Percentiles rank a stretch among this genome's conserved stretches.
Conservation (phyloP, 768 basidiomycete genomes). For the Dioszegia aurantiaca region DNA sequence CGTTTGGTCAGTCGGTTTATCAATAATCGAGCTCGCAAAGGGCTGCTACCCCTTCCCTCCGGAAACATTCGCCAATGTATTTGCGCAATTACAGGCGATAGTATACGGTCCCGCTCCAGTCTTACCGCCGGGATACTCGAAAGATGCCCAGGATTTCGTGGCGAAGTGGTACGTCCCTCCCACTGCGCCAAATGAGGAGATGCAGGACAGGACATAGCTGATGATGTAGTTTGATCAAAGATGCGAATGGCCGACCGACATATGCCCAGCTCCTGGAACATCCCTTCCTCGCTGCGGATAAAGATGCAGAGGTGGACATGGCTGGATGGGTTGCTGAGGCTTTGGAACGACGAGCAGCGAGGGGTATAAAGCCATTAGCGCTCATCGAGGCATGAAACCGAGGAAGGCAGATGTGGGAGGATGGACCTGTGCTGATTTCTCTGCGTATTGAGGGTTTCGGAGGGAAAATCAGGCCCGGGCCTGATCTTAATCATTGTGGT, state of each 20-base stretch:
- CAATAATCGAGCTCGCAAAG: slow-evolving; percentile 86
- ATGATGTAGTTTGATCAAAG: slow-evolving; percentile 62
- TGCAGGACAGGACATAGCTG: too few relatives aligned
- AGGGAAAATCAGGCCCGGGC: too few relatives aligned
- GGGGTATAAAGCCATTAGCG: slow-evolving; percentile 31
- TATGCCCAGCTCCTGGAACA: slow-evolving; percentile 80
- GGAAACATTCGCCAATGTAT: slow-evolving; percentile 94
- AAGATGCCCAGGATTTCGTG: slow-evolving; percentile 77
- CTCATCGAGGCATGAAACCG: slow-evolving; percentile 23
- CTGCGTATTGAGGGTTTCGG: too few relatives aligned
- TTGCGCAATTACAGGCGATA: slow-evolving; percentile 94
- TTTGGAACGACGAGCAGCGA: slow-evolving; percentile 44
- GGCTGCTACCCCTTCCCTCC: slow-evolving; percentile 92
- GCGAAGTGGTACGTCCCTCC: slow-evolving; percentile 59
- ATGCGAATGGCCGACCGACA: slow-evolving; percentile 71
- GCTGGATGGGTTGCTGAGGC: slow-evolving; percentile 67
- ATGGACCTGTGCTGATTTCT: too few relatives aligned
- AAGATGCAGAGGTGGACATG: slow-evolving; percentile 72
- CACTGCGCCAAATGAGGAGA: not conserved
- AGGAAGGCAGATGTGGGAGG: not conserved
- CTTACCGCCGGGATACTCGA: slow-evolving; percentile 69
- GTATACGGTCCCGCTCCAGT: slow-evolving; percentile 90
- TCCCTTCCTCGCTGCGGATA: slow-evolving; percentile 70
- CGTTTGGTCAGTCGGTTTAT: slow-evolving; percentile 90
- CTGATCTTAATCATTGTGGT: too few relatives aligned